phyloP scores from a whole-genome alignment of 768 basidiomycete species.

The Porphyrellus cyaneotinctus region DNA sequence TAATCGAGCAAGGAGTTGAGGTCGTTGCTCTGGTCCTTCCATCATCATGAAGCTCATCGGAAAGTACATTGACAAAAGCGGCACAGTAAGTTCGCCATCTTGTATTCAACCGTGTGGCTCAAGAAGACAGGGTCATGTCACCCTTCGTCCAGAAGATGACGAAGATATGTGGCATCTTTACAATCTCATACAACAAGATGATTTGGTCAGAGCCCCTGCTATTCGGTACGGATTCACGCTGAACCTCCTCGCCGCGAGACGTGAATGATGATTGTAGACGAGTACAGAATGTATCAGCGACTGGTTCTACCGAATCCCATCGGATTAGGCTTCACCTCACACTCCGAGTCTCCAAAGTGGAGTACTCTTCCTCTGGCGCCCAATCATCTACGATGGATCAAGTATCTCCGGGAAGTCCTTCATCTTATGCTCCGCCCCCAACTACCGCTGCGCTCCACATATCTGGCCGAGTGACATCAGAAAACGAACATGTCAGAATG shows the following conservation, averaged over 20 bases:
- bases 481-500: conserved; percentile 86
- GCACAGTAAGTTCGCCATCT: conserved; percentile 52
- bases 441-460: conserved; percentile 70
- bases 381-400: conserved; percentile 48
- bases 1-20: not conserved
- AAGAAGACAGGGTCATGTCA: conserved; percentile 76
- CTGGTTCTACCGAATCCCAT: conserved; percentile 91
- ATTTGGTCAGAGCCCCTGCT: conserved; percentile 80
- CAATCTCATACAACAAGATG: conserved; percentile 90
- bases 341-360: conserved; percentile 70
- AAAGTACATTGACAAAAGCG: conserved; percentile 80
- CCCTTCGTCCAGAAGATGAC: conserved; percentile 93
- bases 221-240: conserved; percentile 52
- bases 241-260: not conserved
- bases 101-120: conserved; percentile 10
- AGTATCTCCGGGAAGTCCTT: conserved; percentile 19
- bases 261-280: conserved; percentile 46
- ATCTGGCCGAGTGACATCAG: conserved; percentile 77
- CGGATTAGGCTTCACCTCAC: conserved; percentile 84
- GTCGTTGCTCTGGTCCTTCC: too few species aligned
- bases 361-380: conserved; percentile 71
- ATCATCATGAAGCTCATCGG: conserved; percentile 78
- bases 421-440: conserved; percentile 32
- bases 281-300: conserved; percentile 84
- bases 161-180: conserved; percentile 99